phyloP scores from a whole-genome alignment of 345 rosid species.

The Eucalyptus caleyi region DNA sequence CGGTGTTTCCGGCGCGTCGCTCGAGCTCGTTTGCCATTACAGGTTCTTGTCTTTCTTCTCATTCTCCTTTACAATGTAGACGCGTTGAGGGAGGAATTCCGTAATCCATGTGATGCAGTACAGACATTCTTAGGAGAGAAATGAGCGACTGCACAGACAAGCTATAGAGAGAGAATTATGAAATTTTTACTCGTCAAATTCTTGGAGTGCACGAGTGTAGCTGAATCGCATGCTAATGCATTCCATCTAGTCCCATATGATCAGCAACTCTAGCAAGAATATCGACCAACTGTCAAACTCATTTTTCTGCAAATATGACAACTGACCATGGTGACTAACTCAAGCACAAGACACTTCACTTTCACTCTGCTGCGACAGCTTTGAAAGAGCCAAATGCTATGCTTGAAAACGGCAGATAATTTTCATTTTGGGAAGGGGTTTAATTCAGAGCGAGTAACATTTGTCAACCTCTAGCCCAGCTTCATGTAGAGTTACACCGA shows the following conservation, averaged over 20 bases:
- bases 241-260: neutral
- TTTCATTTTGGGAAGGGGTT: neutral
- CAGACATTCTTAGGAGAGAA: neutral
- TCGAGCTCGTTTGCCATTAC: constrained; percentile 88
- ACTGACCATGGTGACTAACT: neutral
- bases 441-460: neutral
- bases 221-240: neutral
- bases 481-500: neutral
- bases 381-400: neutral
- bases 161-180: neutral
- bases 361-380: neutral
- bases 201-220: neutral
- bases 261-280: neutral
- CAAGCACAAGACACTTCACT: neutral
- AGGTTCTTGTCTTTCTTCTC: constrained; percentile 16
- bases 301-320: neutral
- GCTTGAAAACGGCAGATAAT: neutral
- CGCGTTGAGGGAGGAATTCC: neutral
- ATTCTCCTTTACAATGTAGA: neutral
- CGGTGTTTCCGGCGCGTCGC: constrained; percentile 68
- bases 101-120: neutral
- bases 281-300: neutral
- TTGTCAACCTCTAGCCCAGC: neutral
- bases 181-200: neutral
- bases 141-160: neutral